Evolutionary conservation across 2,329 filamentous ascomycete species (phyloP), one percentile per base, ranked within the genome.

Genomic region (Juglanconis juglandina): DNA sequence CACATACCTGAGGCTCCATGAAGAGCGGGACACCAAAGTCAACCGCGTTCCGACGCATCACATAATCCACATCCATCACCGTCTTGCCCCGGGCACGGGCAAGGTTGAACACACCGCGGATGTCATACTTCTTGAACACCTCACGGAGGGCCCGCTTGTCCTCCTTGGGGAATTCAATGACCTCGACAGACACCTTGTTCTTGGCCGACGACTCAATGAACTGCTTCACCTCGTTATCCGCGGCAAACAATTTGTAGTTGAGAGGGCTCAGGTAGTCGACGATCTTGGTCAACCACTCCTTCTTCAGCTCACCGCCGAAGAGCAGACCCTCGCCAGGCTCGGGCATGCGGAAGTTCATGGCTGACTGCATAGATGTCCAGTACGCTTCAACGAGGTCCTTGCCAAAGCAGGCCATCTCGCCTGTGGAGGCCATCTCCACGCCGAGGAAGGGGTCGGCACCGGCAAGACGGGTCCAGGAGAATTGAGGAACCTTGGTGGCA

Each of bases 341-440:
- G 48, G 95, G 95, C 70, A 97, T 86, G 68, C 93, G 91, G 91
- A 98, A 98, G 86, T 98, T 99, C 94, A 98, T 99, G 69, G 91
- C 94, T 24, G 92, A 95, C 79, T 99, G 95, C 64, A 96, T 82
- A 17, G 93, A 96, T 33, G 93, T 84, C 95, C 95, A 99, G 86
- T 99, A 99, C 57, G 95, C 95, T 75, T 99, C 95, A 53, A 98
- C 84, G 10, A 99, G 85, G 71, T 97, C 84, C 80, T 95, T 96
- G 65, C 95, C 95, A 78, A 99, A 99, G 81, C 95, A 98, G 67
- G 95, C 95, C 83, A 99, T 96, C 79, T 99, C 95, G 76, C 95
- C 95, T 17, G 95, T 99, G 66, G 88, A 92, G 49, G 92, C 82
- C 95, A 99, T 99, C 79, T 99, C 95, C 60, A 99, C 95, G 62